Evolutionary conservation across 768 basidiomycete species (phyloP).

Genomic region (Mycena epipterygia): DNA sequence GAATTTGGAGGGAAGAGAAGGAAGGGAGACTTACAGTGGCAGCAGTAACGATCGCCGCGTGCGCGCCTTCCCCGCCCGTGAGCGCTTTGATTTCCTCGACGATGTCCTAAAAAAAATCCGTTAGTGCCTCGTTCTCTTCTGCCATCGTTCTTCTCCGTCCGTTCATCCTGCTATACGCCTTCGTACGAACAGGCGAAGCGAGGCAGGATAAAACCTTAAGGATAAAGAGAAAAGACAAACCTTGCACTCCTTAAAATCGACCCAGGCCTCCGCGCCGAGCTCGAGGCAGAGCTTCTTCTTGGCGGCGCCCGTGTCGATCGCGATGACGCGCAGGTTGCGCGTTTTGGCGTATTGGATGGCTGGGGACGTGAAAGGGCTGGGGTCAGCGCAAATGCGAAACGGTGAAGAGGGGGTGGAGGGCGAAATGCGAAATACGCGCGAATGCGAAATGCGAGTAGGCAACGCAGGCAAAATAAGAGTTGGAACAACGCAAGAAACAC

Average conservation of each 20-base stretch:
- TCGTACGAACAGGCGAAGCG: too few relatives aligned
- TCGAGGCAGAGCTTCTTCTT: constrained; percentile 71
- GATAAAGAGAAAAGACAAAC: constrained; percentile 35
- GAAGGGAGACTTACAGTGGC: constrained; percentile 52
- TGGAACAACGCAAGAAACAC: too few relatives aligned
- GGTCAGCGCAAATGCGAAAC: too few relatives aligned
- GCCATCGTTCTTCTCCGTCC: too few relatives aligned
- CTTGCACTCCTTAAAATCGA: constrained; percentile 80
- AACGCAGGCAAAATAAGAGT: too few relatives aligned
- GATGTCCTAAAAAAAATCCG: constrained; percentile 52
- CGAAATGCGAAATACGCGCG: too few relatives aligned
- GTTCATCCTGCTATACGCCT: too few relatives aligned
- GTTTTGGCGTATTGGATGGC: constrained; percentile 85
- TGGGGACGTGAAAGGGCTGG: too few relatives aligned
- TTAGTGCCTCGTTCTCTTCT: background rate
- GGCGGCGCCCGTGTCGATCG: constrained; percentile 81
- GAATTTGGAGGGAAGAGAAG: background rate
- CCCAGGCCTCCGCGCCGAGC: constrained; percentile 80
- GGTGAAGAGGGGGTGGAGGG: too few relatives aligned
- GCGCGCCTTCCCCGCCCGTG: constrained; percentile 78
- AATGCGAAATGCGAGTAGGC: too few relatives aligned
- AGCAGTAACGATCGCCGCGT: constrained; percentile 74
- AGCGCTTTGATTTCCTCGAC: constrained; percentile 74
- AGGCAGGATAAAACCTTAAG: too few relatives aligned
- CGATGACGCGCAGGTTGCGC: constrained; percentile 84